Evolutionary conservation across 208 protist species (phyloP), one percentile per base, ranked within the genome.

Genomic region (Acanthamoeba quina): DNA sequence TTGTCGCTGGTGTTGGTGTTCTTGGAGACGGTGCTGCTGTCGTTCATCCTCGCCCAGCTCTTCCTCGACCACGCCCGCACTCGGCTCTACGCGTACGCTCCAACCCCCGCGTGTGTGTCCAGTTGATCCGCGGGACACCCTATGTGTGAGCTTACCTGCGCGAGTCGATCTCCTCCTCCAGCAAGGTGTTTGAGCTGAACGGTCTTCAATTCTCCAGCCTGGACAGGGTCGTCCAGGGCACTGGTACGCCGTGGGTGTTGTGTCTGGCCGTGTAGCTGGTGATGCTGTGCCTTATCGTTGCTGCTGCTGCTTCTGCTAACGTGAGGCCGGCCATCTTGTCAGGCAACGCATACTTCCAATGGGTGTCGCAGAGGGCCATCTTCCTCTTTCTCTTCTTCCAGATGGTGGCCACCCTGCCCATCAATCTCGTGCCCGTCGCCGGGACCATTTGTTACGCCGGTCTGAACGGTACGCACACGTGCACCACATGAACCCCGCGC

Each of bases 51-150:
- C 37, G 10, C 37, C 6, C 72, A 80, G 37, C 10, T 80, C 34
- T 80, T 80, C 72, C 72, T 80, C 37, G 72, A 80, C 31, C 72
- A 52, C 44, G 72, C 37, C 3, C 72, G 72, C 72, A 49, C n/a
- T 4, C 72, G 72, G 5, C 6, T 80, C 72, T 80, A 80, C 44
- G 72, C 72, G 72, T 80, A 80, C 44, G 10, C 21, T 17, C 41
- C 37, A 41, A 41, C 3, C 37, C 37, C 37, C 3, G 37, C 37
- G 37, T 41, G 2, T 5, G 37, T 41, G 37, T 2, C 0, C 3
- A 1, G 37, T 41, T 41, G 37, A 41, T 41, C 37, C 3, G 37
- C 37, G 37, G 37, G 37, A 41, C 37, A 41, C 37, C 37, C 0
- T 41, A 0, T 41, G 37, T 41, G 37, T 41, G 37, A 41, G n/a